These are phyloP conservation scores for Hygrophoropsis aurantiaca DNA, from an alignment of 768 basidiomycete genomes.

Conservation along the genomic window DNA sequence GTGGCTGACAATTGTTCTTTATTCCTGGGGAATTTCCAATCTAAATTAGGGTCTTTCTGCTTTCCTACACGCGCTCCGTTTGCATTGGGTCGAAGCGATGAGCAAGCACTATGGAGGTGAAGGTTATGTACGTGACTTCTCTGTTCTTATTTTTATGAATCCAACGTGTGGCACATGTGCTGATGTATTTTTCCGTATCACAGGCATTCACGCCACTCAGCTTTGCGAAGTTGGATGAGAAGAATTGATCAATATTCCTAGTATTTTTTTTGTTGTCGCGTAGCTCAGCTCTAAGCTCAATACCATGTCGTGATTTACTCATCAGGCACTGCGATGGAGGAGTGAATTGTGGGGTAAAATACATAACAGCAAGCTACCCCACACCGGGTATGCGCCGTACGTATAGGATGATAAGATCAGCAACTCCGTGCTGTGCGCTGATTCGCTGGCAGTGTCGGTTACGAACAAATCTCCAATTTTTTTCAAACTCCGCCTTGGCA, in stretches of 20 bases:
- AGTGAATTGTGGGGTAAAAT: constrained; percentile 16
- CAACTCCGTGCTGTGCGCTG: neutral
- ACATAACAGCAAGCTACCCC: constrained; percentile 6
- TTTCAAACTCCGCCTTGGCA: constrained; percentile 32
- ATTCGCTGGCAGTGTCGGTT: constrained; percentile 5
- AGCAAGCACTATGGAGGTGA: constrained; percentile 93
- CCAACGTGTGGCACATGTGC: constrained; percentile 24
- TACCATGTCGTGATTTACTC: too few relatives aligned
- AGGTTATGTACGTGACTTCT: constrained; percentile 71
- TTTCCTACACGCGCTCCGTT: constrained; percentile 91
- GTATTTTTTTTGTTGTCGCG: constrained; percentile 18
- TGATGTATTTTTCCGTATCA: constrained; percentile 21
- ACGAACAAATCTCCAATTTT: constrained; percentile 7
- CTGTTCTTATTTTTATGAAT: constrained; percentile 10
- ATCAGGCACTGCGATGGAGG: neutral
- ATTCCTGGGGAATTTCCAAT: neutral
- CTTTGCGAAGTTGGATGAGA: constrained; percentile 43
- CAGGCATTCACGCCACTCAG: constrained; percentile 51
- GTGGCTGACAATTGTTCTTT: constrained; percentile 6
- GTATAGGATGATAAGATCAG: constrained; percentile 4
- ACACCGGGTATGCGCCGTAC: constrained; percentile 2
- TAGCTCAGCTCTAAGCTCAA: constrained; percentile 8
- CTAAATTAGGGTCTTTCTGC: constrained; percentile 80
- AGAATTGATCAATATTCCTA: constrained; percentile 25
- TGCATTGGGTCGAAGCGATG: constrained; percentile 98